Evolutionary conservation across 169 alveolate species (phyloP).

Genomic region (Eimeria maxima): DNA sequence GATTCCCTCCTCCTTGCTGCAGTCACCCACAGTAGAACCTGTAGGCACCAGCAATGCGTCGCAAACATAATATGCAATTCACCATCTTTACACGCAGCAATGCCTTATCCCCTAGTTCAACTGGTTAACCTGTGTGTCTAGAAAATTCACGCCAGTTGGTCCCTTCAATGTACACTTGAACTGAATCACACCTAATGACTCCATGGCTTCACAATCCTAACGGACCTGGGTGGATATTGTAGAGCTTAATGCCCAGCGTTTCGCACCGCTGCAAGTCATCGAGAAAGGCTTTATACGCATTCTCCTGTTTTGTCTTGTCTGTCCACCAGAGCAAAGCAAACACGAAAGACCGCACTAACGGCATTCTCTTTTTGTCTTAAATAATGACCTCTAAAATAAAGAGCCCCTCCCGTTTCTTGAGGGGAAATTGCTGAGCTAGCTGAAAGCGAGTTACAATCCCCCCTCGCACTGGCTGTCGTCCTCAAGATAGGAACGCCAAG

Average conservation of each 20-base stretch:
- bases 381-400: background rate
- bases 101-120: background rate
- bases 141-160: background rate
- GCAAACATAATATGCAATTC: background rate
- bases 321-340: slow-evolving; percentile 2
- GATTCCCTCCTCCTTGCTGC: slow-evolving; percentile 90
- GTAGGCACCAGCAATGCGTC: background rate
- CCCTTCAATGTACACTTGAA: background rate
- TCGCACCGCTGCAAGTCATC: slow-evolving; percentile 95
- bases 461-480: too few relatives aligned
- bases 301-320: slow-evolving; percentile 90
- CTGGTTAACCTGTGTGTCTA: background rate
- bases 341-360: background rate
- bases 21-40: slow-evolving; percentile 90
- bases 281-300: slow-evolving; percentile 90
- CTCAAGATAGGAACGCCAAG: too few relatives aligned
- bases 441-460: background rate
- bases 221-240: slow-evolving; percentile 95
- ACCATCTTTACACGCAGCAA: background rate
- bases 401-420: background rate
- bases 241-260: slow-evolving; percentile 90
- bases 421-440: background rate
- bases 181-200: background rate
- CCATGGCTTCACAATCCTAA: background rate
- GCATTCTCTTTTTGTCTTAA: background rate